phyloP scores from a whole-genome alignment of 2,329 filamentous ascomycete genomes.

The Bimuria novae-zelandiae region DNA sequence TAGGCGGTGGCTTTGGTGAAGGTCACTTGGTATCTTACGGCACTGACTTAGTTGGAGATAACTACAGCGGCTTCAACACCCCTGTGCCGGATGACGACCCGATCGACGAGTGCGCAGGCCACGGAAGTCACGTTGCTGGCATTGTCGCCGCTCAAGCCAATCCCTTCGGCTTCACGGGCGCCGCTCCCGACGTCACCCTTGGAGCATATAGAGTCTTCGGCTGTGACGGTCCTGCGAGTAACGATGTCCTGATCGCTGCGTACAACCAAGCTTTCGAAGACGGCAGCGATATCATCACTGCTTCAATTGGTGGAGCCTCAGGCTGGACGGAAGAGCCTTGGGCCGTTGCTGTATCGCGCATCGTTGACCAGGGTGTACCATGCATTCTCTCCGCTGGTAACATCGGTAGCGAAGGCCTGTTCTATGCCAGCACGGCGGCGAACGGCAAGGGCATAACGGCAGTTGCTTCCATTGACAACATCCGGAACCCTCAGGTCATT shows the following conservation, averaged over 20 bases:
- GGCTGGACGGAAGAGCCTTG: slow-evolving; percentile 46
- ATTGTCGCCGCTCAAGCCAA: slow-evolving; percentile 62
- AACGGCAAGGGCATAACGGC: slow-evolving; percentile 50
- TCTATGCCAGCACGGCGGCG: slow-evolving; percentile 51
- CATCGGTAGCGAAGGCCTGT: slow-evolving; percentile 55
- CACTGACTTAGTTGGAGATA: slow-evolving; percentile 62
- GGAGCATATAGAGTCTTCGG: slow-evolving; percentile 24
- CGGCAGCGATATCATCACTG: slow-evolving; percentile 43
- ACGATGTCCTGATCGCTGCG: slow-evolving; percentile 63
- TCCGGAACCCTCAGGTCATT: slow-evolving; percentile 35
- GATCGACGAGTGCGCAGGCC: slow-evolving; percentile 57
- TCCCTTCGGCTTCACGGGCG: slow-evolving; percentile 20
- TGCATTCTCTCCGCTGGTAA: slow-evolving; percentile 60
- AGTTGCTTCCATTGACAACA: slow-evolving; percentile 51
- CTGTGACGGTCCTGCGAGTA: slow-evolving; percentile 58
- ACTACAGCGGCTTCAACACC: slow-evolving; percentile 41
- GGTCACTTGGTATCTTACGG: slow-evolving; percentile 64
- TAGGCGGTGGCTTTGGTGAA: slow-evolving; percentile 67
- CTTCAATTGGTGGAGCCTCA: slow-evolving; percentile 39
- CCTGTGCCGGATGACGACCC: slow-evolving; percentile 57
- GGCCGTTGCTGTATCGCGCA: slow-evolving; percentile 47
- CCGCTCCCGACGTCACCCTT: slow-evolving; percentile 25
- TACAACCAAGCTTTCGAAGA: slow-evolving; percentile 64
- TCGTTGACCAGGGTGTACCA: slow-evolving; percentile 54
- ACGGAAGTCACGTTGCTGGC: slow-evolving; percentile 61